These are phyloP conservation scores for Penicillium taxi DNA, from an alignment of 495 filamentous ascomycete genomes.

Conservation along the genomic window DNA sequence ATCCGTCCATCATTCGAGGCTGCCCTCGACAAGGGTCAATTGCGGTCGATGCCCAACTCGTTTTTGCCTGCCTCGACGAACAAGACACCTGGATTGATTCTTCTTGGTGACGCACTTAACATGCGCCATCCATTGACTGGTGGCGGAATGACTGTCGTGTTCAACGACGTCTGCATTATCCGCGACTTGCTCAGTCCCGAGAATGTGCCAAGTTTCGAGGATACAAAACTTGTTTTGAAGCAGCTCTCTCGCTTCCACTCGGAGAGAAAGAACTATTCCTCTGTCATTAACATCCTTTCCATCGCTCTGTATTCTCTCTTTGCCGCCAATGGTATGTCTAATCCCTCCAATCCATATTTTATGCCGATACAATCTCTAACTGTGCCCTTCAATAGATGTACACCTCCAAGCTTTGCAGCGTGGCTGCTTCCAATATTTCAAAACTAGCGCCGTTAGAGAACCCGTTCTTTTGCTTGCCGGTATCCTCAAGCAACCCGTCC, in stretches of 20 bases:
- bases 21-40: constrained; percentile 65
- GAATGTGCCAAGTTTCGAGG: constrained; percentile 57
- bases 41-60: constrained; percentile 85
- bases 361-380: constrained; percentile 40
- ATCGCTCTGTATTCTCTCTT: constrained; percentile 87
- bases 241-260: constrained; percentile 80
- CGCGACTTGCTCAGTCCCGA: constrained; percentile 59
- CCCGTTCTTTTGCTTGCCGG: constrained; percentile 81
- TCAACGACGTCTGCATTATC: constrained; percentile 80
- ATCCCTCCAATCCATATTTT: constrained; percentile 71
- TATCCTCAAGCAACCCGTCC: constrained; percentile 65
- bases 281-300: constrained; percentile 92
- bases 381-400: constrained; percentile 36
- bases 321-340: constrained; percentile 60
- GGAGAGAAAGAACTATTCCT: constrained; percentile 69
- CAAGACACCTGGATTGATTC: constrained; percentile 62
- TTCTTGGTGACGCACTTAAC: constrained; percentile 89
- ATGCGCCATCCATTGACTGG: constrained; percentile 95
- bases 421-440: constrained; percentile 92
- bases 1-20: constrained; percentile 65
- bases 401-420: constrained; percentile 73
- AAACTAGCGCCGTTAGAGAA: constrained; percentile 64
- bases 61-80: constrained; percentile 74
- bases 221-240: constrained; percentile 52
- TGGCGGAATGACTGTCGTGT: constrained; percentile 91